phyloP scores from a whole-genome alignment of 768 basidiomycete genomes.

The Fomitopsis pulvina region DNA sequence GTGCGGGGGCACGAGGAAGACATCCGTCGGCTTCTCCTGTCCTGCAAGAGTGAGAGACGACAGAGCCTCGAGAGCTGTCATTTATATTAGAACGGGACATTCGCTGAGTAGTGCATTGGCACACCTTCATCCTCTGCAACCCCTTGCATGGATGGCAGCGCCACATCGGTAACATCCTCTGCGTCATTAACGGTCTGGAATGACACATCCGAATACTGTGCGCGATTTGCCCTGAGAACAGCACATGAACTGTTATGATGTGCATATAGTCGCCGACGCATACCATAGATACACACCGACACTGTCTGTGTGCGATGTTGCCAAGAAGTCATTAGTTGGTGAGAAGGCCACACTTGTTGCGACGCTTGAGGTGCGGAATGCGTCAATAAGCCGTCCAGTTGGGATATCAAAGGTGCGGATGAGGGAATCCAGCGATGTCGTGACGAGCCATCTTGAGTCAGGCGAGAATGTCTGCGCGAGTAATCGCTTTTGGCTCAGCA shows the following conservation, averaged over 20 bases:
- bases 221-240: constrained; percentile 84
- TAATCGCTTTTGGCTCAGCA: neutral
- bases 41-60: constrained; percentile 44
- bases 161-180: constrained; percentile 62
- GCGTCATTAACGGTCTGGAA: constrained; percentile 70
- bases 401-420: constrained; percentile 96
- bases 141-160: constrained; percentile 82
- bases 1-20: constrained; percentile 83
- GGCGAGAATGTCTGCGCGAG: constrained; percentile 78
- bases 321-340: constrained; percentile 92
- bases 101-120: constrained; percentile 6
- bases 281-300: constrained; percentile 95
- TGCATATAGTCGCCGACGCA: too few relatives aligned
- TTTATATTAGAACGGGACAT: constrained; percentile 3
- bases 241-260: too few relatives aligned
- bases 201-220: constrained; percentile 84
- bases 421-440: constrained; percentile 82
- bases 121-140: constrained; percentile 74
- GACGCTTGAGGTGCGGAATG: constrained; percentile 79
- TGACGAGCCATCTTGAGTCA: constrained; percentile 90
- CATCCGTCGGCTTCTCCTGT: constrained; percentile 55
- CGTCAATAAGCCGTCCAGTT: constrained; percentile 87
- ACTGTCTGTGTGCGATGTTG: constrained; percentile 90
- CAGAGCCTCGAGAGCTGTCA: constrained; percentile 66
- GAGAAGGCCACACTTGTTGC: constrained; percentile 91